Base-by-base conservation (phyloP, 2,329 filamentous ascomycete genomes). In the Akanthomyces uredinophilus region DNA sequence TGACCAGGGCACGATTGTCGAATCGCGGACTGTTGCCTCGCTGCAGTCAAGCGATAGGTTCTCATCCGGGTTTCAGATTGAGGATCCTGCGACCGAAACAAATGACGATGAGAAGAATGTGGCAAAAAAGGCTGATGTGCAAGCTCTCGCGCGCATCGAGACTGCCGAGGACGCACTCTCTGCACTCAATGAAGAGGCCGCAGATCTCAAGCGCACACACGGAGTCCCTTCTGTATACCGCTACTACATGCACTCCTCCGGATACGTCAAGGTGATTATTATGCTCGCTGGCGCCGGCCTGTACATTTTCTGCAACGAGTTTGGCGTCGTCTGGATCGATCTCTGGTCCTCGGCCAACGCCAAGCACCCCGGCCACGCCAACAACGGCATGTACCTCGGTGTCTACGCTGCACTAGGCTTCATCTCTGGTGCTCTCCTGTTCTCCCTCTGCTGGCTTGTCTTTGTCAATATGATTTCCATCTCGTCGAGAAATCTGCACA, bases 311-410 rank as follows among this genome's bases (percentile, higher is more conserved):
- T 66, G 67, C 32, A 54, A 53, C 39, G 65, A 62, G 16, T 68
- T 68, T 24, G 64, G 64, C 20, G 67, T 65, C n/a, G 54, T 70
- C 10, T 69, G 68, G 68, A 43, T 70, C 13, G 65, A 70, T 54
- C 68, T 67, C 59, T 70, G 68, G 68, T 65, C 67, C 5, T 61
- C 67, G n/a, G 62, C 66, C 7, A 69, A 69, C 24, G 64, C 54
- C 1, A 44, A 54, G 1, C 7, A 46, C 18, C 51, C 64, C 7
- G 65, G 66, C 5, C 65, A 69, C 22, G 61, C 65, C 7, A 55
- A 61, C 3, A 64, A 67, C 29, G 64, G 64, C 29, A 66, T 68
- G 58, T 70, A 66, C 59, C 54, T 68, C 1, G 66, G 68, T 8
- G 49, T 61, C 4, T 61, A 61, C n/a, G 58, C 49, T 10, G 57